Conservation (phyloP, 1,284 basidiomycete genomes). For the Pascua sp. region DNA sequence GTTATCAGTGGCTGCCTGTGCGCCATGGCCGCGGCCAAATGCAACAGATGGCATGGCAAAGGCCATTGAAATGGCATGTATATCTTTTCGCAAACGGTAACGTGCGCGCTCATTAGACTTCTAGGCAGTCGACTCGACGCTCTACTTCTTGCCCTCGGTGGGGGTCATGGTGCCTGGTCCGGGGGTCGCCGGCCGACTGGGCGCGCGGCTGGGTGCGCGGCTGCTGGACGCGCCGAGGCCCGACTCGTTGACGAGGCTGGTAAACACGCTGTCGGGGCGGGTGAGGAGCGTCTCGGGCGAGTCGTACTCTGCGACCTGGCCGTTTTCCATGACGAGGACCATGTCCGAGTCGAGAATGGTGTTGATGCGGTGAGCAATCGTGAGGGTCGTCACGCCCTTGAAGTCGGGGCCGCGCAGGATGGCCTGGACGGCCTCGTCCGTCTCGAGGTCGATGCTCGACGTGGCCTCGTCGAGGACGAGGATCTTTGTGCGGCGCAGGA, state of each 20-base stretch:
- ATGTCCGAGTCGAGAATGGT: conserved; percentile 85
- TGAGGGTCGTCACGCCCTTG: conserved; percentile 68
- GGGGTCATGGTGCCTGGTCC: too few species aligned
- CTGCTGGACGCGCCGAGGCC: conserved; percentile 18
- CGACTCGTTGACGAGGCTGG: conserved; percentile 26
- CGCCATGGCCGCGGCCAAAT: too few species aligned
- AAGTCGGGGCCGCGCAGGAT: conserved; percentile 50
- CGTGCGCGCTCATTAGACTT: too few species aligned
- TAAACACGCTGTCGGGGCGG: conserved; percentile 30
- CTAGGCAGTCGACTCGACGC: too few species aligned
- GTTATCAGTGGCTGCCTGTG: too few species aligned
- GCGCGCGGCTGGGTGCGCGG: neutral
- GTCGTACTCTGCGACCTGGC: conserved; percentile 71
- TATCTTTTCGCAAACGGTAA: too few species aligned
- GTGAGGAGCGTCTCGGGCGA: conserved; percentile 62
- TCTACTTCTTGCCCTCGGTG: too few species aligned
- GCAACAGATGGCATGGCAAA: too few species aligned
- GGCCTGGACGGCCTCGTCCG: conserved; percentile 63
- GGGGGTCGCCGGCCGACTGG: neutral
- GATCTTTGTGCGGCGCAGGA: conserved; percentile 76
- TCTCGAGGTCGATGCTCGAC: conserved; percentile 73
- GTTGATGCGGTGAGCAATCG: conserved; percentile 76
- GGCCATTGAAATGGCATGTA: too few species aligned
- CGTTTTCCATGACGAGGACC: conserved; percentile 77
- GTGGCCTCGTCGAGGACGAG: conserved; percentile 77